Evolutionary conservation across 495 filamentous ascomycete species (phyloP).

Genomic region (Penicillium coffeae): DNA sequence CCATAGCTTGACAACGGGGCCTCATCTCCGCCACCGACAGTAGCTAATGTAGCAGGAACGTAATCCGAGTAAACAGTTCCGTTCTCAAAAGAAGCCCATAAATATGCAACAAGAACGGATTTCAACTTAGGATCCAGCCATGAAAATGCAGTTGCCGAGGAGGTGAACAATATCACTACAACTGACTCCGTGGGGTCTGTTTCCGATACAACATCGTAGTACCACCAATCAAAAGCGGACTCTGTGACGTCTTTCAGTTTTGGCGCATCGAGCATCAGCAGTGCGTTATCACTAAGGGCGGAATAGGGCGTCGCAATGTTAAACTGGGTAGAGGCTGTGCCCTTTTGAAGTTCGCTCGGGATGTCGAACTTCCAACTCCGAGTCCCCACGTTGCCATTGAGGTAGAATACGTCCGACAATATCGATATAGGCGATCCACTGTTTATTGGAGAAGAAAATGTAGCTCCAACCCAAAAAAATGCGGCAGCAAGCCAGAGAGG

Average conservation of each 20-base stretch:
- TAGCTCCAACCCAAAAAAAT: no score
- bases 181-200: slow-evolving; percentile 16
- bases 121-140: slow-evolving; percentile 10
- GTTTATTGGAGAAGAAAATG: no score
- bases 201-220: slow-evolving; percentile 33
- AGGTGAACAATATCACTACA: slow-evolving; percentile 28
- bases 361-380: slow-evolving; percentile 9
- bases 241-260: slow-evolving; percentile 24
- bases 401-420: no score
- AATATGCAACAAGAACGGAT: slow-evolving; percentile 20
- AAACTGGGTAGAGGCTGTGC: slow-evolving; percentile 7
- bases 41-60: slow-evolving; percentile 16
- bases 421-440: no score
- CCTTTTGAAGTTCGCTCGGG: slow-evolving; percentile 11
- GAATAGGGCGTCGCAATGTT: slow-evolving; percentile 2
- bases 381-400: neutral
- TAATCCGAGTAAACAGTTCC: slow-evolving; percentile 17
- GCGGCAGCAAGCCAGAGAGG: no score
- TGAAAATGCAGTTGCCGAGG: slow-evolving; percentile 19
- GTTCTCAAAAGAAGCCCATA: slow-evolving; percentile 23
- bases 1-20: slow-evolving; percentile 4
- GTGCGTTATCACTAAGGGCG: slow-evolving; percentile 1
- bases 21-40: slow-evolving; percentile 1
- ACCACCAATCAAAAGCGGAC: slow-evolving; percentile 40
- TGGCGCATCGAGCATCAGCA: slow-evolving; percentile 27